Evolutionary conservation across 371 early-diverging fungal genomes (phyloP).

Genomic region (Zychaea mexicana): DNA sequence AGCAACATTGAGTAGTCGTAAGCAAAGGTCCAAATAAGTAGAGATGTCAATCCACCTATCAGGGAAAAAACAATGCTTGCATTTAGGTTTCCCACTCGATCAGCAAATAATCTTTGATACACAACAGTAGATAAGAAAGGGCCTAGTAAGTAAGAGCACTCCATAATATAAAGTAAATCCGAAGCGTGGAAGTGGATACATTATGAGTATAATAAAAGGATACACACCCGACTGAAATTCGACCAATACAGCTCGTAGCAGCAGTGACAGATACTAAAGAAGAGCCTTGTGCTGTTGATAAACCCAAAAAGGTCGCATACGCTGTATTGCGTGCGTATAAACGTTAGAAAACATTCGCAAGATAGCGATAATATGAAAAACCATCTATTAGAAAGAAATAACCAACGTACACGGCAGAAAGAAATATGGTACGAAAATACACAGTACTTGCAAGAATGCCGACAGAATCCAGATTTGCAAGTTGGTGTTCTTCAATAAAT

Average conservation of each 20-base stretch:
- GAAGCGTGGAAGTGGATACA: too few species aligned
- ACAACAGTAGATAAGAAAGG: background rate
- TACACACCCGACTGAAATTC: conserved; percentile 38
- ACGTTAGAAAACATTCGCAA: background rate
- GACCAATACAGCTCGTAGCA: conserved; percentile 58
- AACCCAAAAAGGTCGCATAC: conserved; percentile 16
- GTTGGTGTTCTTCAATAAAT: conserved; percentile 10
- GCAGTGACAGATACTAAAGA: conserved; percentile 37
- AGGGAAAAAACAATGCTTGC: conserved; percentile 32
- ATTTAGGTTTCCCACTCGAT: conserved; percentile 48
- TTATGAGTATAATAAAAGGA: too few species aligned
- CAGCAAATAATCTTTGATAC: conserved; percentile 38
- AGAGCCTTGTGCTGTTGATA: conserved; percentile 31
- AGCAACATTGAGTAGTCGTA: conserved; percentile 31
- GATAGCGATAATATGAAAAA: background rate
- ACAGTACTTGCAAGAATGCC: background rate
- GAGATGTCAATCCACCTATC: conserved; percentile 28
- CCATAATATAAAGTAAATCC: background rate
- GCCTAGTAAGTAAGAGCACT: background rate
- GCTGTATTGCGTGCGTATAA: background rate
- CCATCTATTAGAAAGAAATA: background rate
- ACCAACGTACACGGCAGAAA: conserved; percentile 15
- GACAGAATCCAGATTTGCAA: conserved; percentile 10
- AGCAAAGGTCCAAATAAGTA: conserved; percentile 55
- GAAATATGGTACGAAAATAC: conserved; percentile 13